Evolutionary conservation across 2,329 filamentous ascomycete genomes (phyloP), one percentile per base, ranked within the genome.

Genomic region (Dothistroma septosporum): DNA sequence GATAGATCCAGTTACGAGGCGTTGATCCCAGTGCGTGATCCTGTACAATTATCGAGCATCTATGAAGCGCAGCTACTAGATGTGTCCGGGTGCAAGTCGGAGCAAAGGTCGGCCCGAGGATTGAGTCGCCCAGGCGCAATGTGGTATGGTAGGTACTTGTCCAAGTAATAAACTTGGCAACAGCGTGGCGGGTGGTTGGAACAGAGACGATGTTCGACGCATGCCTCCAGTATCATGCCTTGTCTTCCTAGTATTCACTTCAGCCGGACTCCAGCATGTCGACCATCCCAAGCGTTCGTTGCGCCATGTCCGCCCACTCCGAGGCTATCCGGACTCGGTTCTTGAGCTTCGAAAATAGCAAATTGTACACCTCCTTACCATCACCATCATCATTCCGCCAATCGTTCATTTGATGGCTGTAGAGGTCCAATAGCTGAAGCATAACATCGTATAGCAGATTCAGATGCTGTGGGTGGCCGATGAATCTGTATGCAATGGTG

Each of bases 231-330:
- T 37, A 11, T n/a, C 56, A 19, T 44, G 7, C 10, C 9, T 44
- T 19, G 41, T 19, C 14, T 44, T 19, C 41, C 3, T 37, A 11
- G 14, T 9, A 16, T 21, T 16, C 9, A 35, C 53, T 57, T 74
- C 68, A 74, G 9, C 79, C 81, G 56, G 83, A 80, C 69, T 89
- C 85, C 65, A 90, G 76, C 79, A 90, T 88, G 69, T 93, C 90
- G 65, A 97, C 77, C 92, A 97, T 97, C 1, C 93, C 94, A 66
- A 84, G 84, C 11, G 91, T 92, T 76, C 89, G 86, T 68, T 85
- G 87, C 1, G 93, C 92, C 71, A 89, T 83, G 76, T 96, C 90
- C 22, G 91, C 90, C 70, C 88, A 86, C 75, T 95, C 91, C 11
- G 92, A 88, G 74, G 94, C 90, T 46, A 84, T 79, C 64, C 85